Percentiles rank a stretch among this genome's conserved stretches.
phyloP scores from a whole-genome alignment of 1,284 basidiomycete species.

The Trametes pubescens region DNA sequence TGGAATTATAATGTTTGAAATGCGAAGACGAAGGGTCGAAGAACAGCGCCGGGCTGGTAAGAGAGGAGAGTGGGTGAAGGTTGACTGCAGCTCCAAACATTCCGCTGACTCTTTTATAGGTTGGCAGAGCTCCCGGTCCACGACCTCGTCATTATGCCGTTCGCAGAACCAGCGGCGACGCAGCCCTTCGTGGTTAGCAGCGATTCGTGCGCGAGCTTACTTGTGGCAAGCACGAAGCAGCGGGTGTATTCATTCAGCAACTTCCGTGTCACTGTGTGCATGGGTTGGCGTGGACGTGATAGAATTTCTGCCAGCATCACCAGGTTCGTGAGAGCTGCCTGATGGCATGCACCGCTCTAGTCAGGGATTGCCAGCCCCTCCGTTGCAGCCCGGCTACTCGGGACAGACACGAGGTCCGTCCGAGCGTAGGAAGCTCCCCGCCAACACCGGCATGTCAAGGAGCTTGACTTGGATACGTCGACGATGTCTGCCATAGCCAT shows the following conservation, averaged over 20 bases:
- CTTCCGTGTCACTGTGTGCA: not conserved
- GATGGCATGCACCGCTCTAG: conserved; percentile 6
- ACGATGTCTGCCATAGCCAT: not conserved
- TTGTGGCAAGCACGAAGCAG: not conserved
- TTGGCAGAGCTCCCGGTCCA: not conserved
- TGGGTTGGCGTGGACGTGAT: conserved; percentile 4
- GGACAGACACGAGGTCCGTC: not conserved
- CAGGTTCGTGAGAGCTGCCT: conserved; percentile 5
- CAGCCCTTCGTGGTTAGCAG: not conserved
- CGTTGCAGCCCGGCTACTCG: not conserved
- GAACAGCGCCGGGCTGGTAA: conserved; percentile 13
- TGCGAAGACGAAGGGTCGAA: not conserved
- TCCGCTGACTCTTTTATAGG: not conserved
- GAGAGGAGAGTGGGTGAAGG: not conserved
- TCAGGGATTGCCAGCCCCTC: not conserved
- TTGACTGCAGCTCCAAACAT: not conserved
- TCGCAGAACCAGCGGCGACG: not conserved
- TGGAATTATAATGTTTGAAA: not conserved
- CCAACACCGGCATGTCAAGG: conserved; percentile 5
- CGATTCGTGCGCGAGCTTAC: not conserved
- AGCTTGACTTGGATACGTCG: conserved; percentile 1
- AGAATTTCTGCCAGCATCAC: conserved; percentile 2
- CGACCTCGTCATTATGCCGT: not conserved
- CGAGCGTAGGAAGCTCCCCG: not conserved
- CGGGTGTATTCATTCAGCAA: conserved; percentile 1